Percentiles rank a stretch among this genome's conserved stretches.
Evolutionary conservation across 75 land plant genomes (phyloP).

Genomic region (Pseudotsuga menziesii): DNA sequence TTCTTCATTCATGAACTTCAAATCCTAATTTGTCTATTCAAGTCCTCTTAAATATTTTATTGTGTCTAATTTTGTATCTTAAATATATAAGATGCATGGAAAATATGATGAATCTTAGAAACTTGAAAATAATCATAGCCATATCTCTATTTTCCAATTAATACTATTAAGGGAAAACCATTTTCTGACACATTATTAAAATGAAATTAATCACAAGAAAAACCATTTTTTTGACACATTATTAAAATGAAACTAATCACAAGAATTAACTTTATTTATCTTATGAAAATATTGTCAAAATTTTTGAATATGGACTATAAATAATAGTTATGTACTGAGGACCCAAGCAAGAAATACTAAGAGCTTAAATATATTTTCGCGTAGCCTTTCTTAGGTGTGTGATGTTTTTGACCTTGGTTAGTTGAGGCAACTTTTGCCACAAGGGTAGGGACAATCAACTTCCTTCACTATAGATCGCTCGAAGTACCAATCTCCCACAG

Average conservation of each 20-base stretch:
- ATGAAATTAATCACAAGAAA: neutral
- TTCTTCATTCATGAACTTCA: too few relatives aligned
- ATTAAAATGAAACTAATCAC: too few relatives aligned
- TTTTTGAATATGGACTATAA: neutral
- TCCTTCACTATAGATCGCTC: conserved; percentile 31
- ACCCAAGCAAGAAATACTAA: neutral
- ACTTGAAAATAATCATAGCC: too few relatives aligned
- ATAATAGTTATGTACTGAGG: neutral
- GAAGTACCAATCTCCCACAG: conserved; percentile 83
- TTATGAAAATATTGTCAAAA: neutral
- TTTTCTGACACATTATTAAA: too few relatives aligned
- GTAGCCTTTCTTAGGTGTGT: neutral
- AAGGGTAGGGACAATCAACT: conserved; percentile 75
- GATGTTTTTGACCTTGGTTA: neutral
- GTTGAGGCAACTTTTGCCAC: conserved; percentile 55
- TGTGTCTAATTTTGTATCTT: too few relatives aligned
- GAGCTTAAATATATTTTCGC: neutral
- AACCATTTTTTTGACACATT: too few relatives aligned
- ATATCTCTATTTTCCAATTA: neutral
- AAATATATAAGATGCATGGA: too few relatives aligned
- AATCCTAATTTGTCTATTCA: too few relatives aligned
- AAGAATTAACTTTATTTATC: neutral
- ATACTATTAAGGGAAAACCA: neutral
- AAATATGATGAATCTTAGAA: too few relatives aligned
- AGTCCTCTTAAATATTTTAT: too few relatives aligned